These are phyloP conservation scores for Ceratobasidium sp. DNA, from an alignment of 1,284 basidiomycete genomes.

Conservation along the genomic window DNA sequence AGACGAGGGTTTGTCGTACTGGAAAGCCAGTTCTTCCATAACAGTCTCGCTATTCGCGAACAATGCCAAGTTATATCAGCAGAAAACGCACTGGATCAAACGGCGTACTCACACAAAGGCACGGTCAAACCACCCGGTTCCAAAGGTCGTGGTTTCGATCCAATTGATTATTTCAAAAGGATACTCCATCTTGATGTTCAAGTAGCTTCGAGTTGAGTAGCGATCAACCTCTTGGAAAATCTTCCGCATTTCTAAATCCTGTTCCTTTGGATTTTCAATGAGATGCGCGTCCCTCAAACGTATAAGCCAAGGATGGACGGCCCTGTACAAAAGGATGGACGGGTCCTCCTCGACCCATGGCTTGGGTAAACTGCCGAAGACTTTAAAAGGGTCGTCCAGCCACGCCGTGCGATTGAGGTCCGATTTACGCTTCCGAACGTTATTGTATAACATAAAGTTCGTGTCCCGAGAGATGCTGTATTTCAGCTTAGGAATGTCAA, in stretches of 20 bases:
- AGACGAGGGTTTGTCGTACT: neutral
- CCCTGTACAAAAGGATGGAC: neutral
- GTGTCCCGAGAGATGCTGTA: neutral
- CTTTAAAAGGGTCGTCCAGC: neutral
- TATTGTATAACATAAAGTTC: neutral
- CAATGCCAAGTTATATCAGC: neutral
- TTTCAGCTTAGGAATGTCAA: neutral
- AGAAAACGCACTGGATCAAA: neutral
- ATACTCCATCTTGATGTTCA: neutral
- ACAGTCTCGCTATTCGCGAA: neutral
- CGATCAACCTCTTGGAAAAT: neutral
- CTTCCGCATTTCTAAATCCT: neutral
- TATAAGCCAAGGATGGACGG: neutral
- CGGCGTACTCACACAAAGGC: neutral
- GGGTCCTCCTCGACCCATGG: neutral
- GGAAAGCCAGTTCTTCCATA: neutral
- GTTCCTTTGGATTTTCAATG: neutral
- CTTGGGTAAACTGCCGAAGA: neutral
- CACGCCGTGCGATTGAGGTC: neutral
- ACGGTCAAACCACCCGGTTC: slow-evolving; percentile 10
- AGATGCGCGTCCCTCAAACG: neutral
- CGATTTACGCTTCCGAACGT: neutral
- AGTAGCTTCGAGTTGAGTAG: slow-evolving; percentile 12
- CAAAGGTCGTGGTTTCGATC: slow-evolving; percentile 7
- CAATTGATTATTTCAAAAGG: neutral